Conservation (phyloP, 2,329 filamentous ascomycete species). For the Trichoderma aggressivum region DNA sequence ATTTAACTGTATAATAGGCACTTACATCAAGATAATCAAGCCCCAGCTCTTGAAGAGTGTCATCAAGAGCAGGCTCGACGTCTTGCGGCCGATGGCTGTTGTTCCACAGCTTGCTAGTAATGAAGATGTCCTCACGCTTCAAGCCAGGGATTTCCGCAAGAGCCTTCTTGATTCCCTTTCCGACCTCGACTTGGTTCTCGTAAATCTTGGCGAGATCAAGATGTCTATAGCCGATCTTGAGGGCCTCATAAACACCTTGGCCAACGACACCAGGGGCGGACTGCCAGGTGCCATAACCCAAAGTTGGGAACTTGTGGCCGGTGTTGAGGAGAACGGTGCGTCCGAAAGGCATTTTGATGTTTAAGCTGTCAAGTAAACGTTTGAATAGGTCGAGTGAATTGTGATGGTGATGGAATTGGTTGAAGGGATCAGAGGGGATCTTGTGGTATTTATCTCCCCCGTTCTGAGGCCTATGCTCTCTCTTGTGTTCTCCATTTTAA, state of each 20-base stretch:
- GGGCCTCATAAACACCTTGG: slow-evolving; percentile 60
- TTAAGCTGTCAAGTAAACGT: background rate
- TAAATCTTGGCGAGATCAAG: slow-evolving; percentile 55
- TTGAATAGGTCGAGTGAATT: background rate
- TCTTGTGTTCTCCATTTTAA: background rate
- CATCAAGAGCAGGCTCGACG: slow-evolving; percentile 53
- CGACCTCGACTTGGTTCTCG: slow-evolving; percentile 61
- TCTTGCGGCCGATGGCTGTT: slow-evolving; percentile 55
- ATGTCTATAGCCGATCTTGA: slow-evolving; percentile 62
- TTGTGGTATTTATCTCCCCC: background rate
- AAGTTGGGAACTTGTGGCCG: slow-evolving; percentile 61
- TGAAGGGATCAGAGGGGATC: background rate
- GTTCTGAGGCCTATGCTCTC: background rate
- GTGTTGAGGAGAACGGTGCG: slow-evolving; percentile 57
- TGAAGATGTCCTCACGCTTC: slow-evolving; percentile 44
- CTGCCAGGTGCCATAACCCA: slow-evolving; percentile 65
- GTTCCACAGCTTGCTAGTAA: slow-evolving; percentile 61
- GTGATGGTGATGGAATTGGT: background rate
- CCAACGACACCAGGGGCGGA: slow-evolving; percentile 61
- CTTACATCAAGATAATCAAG: slow-evolving; percentile 55
- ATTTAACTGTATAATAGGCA: background rate
- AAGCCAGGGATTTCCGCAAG: slow-evolving; percentile 47
- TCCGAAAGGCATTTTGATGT: slow-evolving; percentile 51
- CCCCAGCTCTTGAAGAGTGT: slow-evolving; percentile 52
- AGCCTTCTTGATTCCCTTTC: slow-evolving; percentile 49